Evolutionary conservation across 805 yeast species (phyloP).

Genomic region (Vanderwaltozyma tropicalis): DNA sequence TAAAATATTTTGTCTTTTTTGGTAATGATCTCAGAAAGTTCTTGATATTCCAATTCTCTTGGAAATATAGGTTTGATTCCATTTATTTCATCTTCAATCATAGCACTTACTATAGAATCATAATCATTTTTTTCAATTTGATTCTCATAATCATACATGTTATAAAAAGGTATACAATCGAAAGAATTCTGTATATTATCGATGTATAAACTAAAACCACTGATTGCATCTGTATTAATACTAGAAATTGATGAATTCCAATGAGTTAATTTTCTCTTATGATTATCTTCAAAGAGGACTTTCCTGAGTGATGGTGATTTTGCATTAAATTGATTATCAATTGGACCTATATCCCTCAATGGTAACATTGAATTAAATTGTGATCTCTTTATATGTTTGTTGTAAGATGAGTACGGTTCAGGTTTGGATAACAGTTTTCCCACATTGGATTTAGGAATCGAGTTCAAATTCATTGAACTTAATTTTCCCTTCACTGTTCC

Average conservation of each 20-base stretch:
- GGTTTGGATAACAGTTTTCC: no score
- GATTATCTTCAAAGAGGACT: not conserved
- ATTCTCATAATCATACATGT: conserved; percentile 13
- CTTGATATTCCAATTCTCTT: conserved; percentile 19
- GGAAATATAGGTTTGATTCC: conserved; percentile 12
- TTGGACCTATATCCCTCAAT: conserved; percentile 1
- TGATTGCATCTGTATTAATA: no score
- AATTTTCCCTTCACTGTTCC: no score
- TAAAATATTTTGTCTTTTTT: conserved; percentile 14
- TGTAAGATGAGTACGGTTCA: no score
- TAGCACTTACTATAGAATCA: conserved; percentile 10
- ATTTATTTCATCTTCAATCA: conserved; percentile 12
- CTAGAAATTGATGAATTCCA: no score
- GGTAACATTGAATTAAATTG: no score
- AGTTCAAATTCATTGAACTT: no score
- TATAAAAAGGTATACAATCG: conserved; percentile 17
- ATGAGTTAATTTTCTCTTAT: not conserved
- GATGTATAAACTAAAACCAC: not conserved
- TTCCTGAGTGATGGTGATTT: conserved; percentile 3
- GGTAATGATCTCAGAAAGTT: conserved; percentile 6
- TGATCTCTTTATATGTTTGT: no score
- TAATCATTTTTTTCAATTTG: conserved; percentile 13
- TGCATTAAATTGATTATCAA: not conserved
- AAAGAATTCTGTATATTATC: not conserved
- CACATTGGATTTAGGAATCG: no score